Conservation (phyloP, 805 yeast genomes). For the Komagataella phaffii region DNA sequence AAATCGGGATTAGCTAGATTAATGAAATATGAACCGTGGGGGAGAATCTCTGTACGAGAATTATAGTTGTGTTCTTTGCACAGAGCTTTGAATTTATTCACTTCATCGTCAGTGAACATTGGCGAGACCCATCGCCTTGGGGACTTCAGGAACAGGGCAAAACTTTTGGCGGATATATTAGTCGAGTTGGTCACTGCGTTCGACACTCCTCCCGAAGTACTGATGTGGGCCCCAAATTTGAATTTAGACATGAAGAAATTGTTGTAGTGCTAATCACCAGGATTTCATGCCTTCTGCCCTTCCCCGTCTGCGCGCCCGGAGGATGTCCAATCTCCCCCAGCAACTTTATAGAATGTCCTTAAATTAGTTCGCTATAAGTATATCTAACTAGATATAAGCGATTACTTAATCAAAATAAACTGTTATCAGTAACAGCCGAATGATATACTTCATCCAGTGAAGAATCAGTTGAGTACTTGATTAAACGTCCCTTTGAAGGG, state of each 20-base stretch:
- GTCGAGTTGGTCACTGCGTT: constrained; percentile 24
- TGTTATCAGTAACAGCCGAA: background rate
- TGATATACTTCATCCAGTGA: background rate
- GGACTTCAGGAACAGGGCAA: constrained; percentile 82
- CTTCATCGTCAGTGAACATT: constrained; percentile 53
- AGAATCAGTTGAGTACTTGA: background rate
- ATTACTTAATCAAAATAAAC: background rate
- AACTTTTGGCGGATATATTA: constrained; percentile 56
- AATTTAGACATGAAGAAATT: constrained; percentile 12
- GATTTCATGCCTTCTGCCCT: background rate
- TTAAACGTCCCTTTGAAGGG: background rate
- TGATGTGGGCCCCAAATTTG: constrained; percentile 85
- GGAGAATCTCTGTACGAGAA: constrained; percentile 68
- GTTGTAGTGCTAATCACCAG: background rate
- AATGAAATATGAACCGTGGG: constrained; percentile 92
- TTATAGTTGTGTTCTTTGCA: constrained; percentile 57
- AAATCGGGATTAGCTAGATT: constrained; percentile 84
- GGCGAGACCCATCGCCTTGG: constrained; percentile 91
- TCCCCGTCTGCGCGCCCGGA: background rate
- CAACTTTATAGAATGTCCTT: background rate
- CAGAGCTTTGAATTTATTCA: constrained; percentile 43
- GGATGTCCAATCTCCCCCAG: too few species aligned
- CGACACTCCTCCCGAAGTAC: constrained; percentile 58
- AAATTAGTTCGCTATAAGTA: background rate
- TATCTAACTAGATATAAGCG: background rate